Evolutionary conservation across 2,329 filamentous ascomycete genomes (phyloP), one percentile per base, ranked within the genome.

Genomic region (Fusarium oxysporum): DNA sequence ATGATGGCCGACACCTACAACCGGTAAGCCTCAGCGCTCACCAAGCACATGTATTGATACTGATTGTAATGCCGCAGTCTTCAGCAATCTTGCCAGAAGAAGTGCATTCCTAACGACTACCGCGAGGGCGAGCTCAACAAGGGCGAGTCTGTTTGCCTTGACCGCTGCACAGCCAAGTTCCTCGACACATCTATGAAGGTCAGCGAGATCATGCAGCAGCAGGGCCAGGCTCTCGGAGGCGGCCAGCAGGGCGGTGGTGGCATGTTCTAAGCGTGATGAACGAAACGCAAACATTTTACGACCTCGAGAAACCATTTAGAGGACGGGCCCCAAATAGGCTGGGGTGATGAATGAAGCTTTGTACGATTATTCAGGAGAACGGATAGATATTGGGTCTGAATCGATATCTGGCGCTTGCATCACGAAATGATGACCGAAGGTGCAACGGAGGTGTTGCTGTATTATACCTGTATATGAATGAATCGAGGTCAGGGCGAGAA

Each of bases 161-260:
- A 99, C 86, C 94, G 96, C 80, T 99, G 97, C 86, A 93, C 97
- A 65, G 90, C 93, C 81, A 99, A 99, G 87, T 99, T 98, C 88
- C 98, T 99, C 86, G 96, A 98, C 78, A 95, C 97, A 80, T 97
- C 97, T 83, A 91, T 97, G 87, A 98, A 98, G 88, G 94, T 98
- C 68, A 96, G 93, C 79, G 95, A 98, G 86, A 94, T 97, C 86
- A 95, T 98, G 91, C 95, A 98, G 85, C 91, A 92, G 74, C 93
- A 97, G 84, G 93, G 93, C 54, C 89, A 91, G 79, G 88, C 89
- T 71, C 89, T 89, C 79, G 89, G 91, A 68, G 88, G 85, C 44
- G 72, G 68, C 19, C 70, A 74, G 38, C 76, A 77, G 58, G 87
- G 85, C 40, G 76, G 77, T 16, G 74, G 79, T 10, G 59, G 67